Conservation (phyloP, 257 asterid species). For the Solanum phureja region DNA sequence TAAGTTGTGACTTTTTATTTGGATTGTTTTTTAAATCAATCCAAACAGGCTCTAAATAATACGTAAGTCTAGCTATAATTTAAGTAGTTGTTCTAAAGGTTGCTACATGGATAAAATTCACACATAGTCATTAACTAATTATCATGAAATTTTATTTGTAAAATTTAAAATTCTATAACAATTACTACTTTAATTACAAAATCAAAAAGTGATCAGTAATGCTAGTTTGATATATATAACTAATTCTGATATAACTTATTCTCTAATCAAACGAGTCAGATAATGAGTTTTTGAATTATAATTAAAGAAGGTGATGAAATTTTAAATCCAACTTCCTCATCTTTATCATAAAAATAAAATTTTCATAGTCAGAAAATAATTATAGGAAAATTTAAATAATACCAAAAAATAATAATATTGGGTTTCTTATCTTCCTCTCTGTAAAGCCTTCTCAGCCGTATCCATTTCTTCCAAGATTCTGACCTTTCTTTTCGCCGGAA, state of each 20-base stretch:
- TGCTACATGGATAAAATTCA: too few relatives aligned
- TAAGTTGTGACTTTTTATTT: too few relatives aligned
- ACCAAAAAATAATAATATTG: not conserved
- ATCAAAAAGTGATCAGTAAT: too few relatives aligned
- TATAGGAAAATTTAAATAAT: not conserved
- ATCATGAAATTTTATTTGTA: not conserved
- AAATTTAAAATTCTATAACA: too few relatives aligned
- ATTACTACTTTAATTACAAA: too few relatives aligned
- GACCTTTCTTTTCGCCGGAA: conserved; percentile 80
- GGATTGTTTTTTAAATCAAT: too few relatives aligned
- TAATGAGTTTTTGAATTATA: not conserved
- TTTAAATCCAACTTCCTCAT: not conserved
- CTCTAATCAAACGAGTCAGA: too few relatives aligned
- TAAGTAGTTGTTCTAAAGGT: too few relatives aligned
- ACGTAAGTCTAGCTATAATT: too few relatives aligned
- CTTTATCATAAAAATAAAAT: not conserved
- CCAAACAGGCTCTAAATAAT: too few relatives aligned
- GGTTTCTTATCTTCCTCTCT: conserved; percentile 57
- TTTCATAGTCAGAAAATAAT: not conserved
- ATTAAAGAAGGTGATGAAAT: not conserved
- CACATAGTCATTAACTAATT: not conserved
- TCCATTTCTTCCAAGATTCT: conserved; percentile 92
- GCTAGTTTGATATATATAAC: too few relatives aligned
- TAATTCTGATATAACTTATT: too few relatives aligned
- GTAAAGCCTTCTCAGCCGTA: conserved; percentile 84